phyloP scores from a whole-genome alignment of 139 green algal genomes.

The Axilococcus clingmanii region DNA sequence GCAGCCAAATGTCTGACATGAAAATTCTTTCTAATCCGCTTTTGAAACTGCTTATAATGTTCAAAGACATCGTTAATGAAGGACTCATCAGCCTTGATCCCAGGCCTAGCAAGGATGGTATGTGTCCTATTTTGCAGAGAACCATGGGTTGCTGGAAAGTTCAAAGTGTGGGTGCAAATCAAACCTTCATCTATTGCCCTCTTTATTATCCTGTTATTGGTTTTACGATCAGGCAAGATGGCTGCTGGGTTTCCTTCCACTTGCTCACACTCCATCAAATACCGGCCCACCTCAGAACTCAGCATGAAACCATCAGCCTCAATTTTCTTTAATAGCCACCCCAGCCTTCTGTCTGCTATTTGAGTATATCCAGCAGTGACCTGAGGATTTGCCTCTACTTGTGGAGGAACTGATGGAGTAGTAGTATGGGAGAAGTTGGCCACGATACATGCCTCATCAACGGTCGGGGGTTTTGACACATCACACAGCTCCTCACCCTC shows the following conservation, averaged over 20 bases:
- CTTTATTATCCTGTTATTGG: constrained; percentile 2
- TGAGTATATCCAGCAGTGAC: neutral
- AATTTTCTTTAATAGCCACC: constrained; percentile 6
- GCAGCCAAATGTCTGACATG: too few species aligned
- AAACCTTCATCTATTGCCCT: neutral
- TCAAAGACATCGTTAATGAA: neutral
- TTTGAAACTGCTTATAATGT: neutral
- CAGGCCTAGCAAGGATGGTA: constrained; percentile 4
- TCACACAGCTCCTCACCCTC: neutral
- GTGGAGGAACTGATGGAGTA: neutral
- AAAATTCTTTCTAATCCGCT: neutral
- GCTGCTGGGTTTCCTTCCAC: neutral
- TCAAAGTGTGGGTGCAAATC: neutral
- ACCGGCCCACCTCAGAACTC: constrained; percentile 5
- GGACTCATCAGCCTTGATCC: neutral
- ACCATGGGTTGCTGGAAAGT: constrained; percentile 4
- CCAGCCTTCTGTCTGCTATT: neutral
- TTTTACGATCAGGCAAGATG: constrained; percentile 11
- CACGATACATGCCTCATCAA: neutral
- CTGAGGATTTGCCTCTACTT: neutral
- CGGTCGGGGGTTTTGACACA: neutral
- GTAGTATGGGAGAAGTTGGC: neutral
- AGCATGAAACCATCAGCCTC: constrained; percentile 7
- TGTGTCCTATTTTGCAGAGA: constrained; percentile 1
- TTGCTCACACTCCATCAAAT: constrained; percentile 7